Percentiles rank a stretch among this genome's conserved stretches.
These are phyloP conservation scores for Backusella luteola DNA, from an alignment of 192 early-diverging fungal genomes.

Conservation along the genomic window DNA sequence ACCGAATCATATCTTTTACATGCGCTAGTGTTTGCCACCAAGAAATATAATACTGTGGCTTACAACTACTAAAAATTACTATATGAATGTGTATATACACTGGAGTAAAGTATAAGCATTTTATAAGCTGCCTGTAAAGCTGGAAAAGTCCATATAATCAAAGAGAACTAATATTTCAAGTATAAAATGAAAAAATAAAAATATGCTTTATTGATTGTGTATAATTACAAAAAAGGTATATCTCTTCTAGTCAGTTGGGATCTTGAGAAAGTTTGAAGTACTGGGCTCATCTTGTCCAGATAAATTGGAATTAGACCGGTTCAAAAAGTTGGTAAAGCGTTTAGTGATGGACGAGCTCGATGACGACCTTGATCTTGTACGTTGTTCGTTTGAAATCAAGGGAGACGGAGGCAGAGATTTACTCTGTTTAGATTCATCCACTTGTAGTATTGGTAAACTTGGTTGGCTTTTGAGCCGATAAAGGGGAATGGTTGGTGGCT, in stretches of 20 bases:
- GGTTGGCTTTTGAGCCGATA: constrained; percentile 9
- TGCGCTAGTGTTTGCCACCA: too few species aligned
- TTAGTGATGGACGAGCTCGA: not conserved
- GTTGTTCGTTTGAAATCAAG: not conserved
- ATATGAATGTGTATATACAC: too few species aligned
- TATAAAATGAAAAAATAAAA: too few species aligned
- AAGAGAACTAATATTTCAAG: too few species aligned
- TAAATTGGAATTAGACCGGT: not conserved
- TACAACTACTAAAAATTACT: too few species aligned
- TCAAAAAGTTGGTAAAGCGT: constrained; percentile 2
- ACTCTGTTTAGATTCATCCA: not conserved
- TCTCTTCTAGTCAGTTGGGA: not conserved
- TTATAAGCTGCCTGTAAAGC: too few species aligned
- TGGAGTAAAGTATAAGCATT: too few species aligned
- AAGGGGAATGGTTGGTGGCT: not conserved
- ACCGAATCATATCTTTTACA: too few species aligned
- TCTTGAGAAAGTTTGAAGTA: not conserved
- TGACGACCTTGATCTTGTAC: not conserved
- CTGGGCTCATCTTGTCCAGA: not conserved
- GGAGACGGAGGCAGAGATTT: not conserved
- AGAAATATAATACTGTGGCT: too few species aligned
- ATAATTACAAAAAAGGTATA: not conserved
- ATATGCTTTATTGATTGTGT: too few species aligned
- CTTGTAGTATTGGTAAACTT: not conserved
- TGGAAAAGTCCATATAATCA: too few species aligned